phyloP scores from a whole-genome alignment of 2,329 filamentous ascomycete species.

The Leptographium procerum region DNA sequence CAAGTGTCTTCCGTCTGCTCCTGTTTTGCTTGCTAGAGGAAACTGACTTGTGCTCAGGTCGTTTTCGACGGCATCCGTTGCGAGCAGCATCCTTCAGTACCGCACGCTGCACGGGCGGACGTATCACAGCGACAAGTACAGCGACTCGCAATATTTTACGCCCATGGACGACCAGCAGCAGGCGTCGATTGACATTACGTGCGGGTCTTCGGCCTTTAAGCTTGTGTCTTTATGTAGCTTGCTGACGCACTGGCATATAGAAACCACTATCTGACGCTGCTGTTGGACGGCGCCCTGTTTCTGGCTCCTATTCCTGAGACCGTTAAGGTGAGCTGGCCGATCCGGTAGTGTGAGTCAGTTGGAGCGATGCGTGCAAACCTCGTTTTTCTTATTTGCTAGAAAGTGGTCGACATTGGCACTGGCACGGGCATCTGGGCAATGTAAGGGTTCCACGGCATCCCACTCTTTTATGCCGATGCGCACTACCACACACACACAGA shows the following conservation, averaged over 20 bases:
- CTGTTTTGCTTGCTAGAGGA: not conserved
- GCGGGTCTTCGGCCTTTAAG: too few relatives aligned
- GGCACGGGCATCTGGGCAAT: conserved; percentile 1
- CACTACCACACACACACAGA: too few relatives aligned
- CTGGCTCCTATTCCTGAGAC: not conserved
- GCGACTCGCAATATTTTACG: not conserved
- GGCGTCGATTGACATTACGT: not conserved
- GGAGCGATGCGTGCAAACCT: not conserved
- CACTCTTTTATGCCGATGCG: too few relatives aligned
- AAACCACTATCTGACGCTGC: not conserved
- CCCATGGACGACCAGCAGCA: not conserved
- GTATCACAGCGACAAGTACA: not conserved
- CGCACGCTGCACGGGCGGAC: not conserved
- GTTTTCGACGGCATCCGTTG: not conserved
- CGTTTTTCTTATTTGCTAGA: not conserved
- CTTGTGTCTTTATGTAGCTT: too few relatives aligned
- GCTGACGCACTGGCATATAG: not conserved
- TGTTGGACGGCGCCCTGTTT: not conserved
- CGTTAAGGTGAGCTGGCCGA: not conserved
- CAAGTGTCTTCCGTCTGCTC: not conserved
- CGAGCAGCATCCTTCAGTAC: not conserved
- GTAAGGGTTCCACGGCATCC: not conserved
- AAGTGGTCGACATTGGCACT: not conserved
- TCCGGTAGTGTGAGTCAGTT: not conserved
- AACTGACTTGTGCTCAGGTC: not conserved